phyloP scores from a whole-genome alignment of 2,329 filamentous ascomycete genomes.

The Cytospora paraplurivora region DNA sequence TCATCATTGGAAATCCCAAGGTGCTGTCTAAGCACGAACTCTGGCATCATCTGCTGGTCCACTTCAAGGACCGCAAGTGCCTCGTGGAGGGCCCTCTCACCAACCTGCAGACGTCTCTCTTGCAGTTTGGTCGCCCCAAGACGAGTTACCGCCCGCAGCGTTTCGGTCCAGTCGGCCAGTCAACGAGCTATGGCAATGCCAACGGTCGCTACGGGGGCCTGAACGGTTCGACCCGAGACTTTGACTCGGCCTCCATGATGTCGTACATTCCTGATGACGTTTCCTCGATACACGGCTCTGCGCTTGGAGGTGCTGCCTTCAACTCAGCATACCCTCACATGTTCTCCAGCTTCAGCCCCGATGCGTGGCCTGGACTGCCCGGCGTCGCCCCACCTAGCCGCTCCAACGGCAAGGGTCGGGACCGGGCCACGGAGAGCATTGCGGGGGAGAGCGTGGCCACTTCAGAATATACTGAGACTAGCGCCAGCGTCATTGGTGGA shows the following conservation, averaged over 20 bases:
- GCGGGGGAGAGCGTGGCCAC: slow-evolving; percentile 92
- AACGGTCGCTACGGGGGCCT: slow-evolving; percentile 46
- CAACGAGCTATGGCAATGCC: slow-evolving; percentile 36
- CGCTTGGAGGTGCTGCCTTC: slow-evolving; percentile 82
- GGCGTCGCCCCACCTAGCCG: slow-evolving; percentile 64
- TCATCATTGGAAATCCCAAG: slow-evolving; percentile 97
- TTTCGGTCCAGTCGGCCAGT: slow-evolving; percentile 48
- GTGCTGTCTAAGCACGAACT: slow-evolving; percentile 96
- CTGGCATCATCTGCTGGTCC: slow-evolving; percentile 92
- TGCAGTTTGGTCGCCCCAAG: slow-evolving; percentile 94
- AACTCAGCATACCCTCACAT: slow-evolving; percentile 85
- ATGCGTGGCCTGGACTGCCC: slow-evolving; percentile 82
- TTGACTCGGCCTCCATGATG: slow-evolving; percentile 84
- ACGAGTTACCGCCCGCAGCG: slow-evolving; percentile 89
- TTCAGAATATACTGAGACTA: slow-evolving; percentile 85
- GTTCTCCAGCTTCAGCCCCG: slow-evolving; percentile 88
- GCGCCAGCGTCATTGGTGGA: slow-evolving; percentile 73
- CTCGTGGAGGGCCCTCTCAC: slow-evolving; percentile 93
- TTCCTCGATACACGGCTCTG: slow-evolving; percentile 91
- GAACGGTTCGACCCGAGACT: slow-evolving; percentile 51
- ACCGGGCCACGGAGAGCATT: slow-evolving; percentile 72
- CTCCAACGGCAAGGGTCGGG: slow-evolving; percentile 65
- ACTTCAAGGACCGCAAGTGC: slow-evolving; percentile 97
- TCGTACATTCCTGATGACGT: slow-evolving; percentile 97
- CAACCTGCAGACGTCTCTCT: slow-evolving; percentile 91